A percentile compares a stretch with the other conserved stretches of the same genome.
Conservation (phyloP, 345 rosid species). For the Melastoma malabathricum region DNA sequence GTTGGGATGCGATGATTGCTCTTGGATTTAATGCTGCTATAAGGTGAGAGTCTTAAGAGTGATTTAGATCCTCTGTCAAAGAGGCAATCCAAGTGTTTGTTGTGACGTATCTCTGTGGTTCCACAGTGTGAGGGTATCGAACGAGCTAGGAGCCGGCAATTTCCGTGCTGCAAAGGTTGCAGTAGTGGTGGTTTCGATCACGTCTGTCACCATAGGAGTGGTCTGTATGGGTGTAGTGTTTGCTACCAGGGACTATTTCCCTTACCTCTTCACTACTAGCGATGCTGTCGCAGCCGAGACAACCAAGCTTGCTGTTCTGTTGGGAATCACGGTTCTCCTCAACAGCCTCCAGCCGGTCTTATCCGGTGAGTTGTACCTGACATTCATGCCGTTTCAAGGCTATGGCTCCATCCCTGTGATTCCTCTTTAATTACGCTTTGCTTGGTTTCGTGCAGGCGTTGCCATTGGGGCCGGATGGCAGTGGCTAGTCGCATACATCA, state of each 20-base stretch:
- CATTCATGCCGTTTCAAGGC: conserved; percentile 4
- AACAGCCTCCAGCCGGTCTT: conserved; percentile 84
- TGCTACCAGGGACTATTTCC: conserved; percentile 48
- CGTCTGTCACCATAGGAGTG: conserved; percentile 45
- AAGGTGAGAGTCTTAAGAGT: conserved; percentile 32
- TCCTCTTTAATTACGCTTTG: conserved; percentile 1
- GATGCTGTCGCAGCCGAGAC: conserved; percentile 63
- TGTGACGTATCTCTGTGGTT: neutral
- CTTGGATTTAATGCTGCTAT: conserved; percentile 85
- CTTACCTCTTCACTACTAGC: conserved; percentile 60
- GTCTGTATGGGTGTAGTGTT: conserved; percentile 37
- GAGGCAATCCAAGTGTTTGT: no score
- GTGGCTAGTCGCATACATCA: conserved; percentile 57
- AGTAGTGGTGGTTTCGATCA: conserved; percentile 54
- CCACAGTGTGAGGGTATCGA: conserved; percentile 78
- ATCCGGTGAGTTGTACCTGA: conserved; percentile 33
- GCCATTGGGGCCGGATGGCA: conserved; percentile 98
- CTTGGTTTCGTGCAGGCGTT: conserved; percentile 34
- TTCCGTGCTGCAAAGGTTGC: conserved; percentile 48
- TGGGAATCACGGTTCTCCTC: conserved; percentile 52
- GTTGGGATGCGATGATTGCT: conserved; percentile 87
- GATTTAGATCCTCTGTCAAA: neutral
- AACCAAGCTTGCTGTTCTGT: conserved; percentile 39
- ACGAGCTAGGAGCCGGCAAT: conserved; percentile 81
- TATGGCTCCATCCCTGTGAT: conserved; percentile 49